Conservation (phyloP, 2,329 filamentous ascomycete genomes). For the Raffaelea deltoideospora region DNA sequence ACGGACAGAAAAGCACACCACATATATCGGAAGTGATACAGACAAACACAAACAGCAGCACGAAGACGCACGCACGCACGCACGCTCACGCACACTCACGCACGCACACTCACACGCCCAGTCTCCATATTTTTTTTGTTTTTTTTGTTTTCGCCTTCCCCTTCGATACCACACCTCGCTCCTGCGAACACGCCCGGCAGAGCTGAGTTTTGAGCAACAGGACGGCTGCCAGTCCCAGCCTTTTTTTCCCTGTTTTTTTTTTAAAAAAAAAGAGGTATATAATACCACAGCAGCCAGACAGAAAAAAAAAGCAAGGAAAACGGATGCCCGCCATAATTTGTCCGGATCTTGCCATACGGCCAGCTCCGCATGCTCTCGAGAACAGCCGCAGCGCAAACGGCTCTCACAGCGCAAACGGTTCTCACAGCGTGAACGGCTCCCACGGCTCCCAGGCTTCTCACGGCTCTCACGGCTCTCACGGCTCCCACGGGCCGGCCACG, state of each 20-base stretch:
- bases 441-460: neutral
- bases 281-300: too few relatives aligned
- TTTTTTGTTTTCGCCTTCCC: neutral
- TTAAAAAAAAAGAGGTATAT: too few relatives aligned
- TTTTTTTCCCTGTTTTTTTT: too few relatives aligned
- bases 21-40: too few relatives aligned
- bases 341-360: slow-evolving; percentile 13
- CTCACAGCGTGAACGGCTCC: neutral
- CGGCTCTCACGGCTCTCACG: neutral
- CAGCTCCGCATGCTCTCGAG: slow-evolving; percentile 9
- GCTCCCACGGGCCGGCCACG: neutral
- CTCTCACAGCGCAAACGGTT: neutral
- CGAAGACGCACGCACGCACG: too few relatives aligned
- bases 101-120: neutral
- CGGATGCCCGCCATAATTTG: slow-evolving; percentile 10
- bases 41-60: too few relatives aligned
- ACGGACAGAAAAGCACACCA: too few relatives aligned
- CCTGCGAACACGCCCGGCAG: neutral
- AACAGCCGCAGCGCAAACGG: slow-evolving; percentile 1
- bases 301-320: too few relatives aligned
- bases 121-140: neutral
- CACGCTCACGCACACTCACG: too few relatives aligned
- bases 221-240: too few relatives aligned
- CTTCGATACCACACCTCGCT: neutral
- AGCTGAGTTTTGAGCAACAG: too few relatives aligned